Conservation (phyloP, 2,329 filamentous ascomycete species). For the Hypocreales sp. region DNA sequence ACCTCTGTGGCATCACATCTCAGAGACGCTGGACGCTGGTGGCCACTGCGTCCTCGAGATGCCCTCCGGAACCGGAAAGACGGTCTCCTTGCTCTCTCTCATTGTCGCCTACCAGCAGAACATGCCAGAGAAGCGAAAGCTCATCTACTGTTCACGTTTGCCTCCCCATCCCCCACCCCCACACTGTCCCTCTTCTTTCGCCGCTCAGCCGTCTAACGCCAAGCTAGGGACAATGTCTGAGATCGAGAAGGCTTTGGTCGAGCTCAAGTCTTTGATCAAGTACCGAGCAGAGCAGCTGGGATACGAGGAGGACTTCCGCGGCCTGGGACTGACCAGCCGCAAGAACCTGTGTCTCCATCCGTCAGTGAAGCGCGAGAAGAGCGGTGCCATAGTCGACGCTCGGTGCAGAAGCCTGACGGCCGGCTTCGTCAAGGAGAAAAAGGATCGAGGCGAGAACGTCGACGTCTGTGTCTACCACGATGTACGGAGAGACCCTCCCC, state of each 20-base stretch:
- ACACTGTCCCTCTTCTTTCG: background rate
- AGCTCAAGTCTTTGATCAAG: conserved; percentile 87
- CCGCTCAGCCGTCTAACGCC: background rate
- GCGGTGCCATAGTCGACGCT: conserved; percentile 86
- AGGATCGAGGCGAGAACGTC: conserved; percentile 84
- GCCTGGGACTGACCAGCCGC: conserved; percentile 81
- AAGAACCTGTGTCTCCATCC: conserved; percentile 97
- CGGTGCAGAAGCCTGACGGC: conserved; percentile 89
- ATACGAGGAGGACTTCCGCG: conserved; percentile 80
- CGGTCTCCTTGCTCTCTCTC: conserved; percentile 82
- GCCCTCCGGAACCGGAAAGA: conserved; percentile 98
- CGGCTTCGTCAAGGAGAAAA: conserved; percentile 95
- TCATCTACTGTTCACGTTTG: conserved; percentile 90
- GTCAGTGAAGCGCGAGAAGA: conserved; percentile 91
- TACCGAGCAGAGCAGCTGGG: conserved; percentile 85
- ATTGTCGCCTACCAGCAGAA: conserved; percentile 95
- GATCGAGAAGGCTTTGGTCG: conserved; percentile 92
- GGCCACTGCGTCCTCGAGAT: conserved; percentile 97
- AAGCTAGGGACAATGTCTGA: conserved; percentile 79
- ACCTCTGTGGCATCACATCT: background rate
- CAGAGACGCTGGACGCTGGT: conserved; percentile 72
- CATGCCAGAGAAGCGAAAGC: conserved; percentile 82
- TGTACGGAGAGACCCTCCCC: conserved; percentile 26
- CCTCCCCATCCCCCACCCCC: background rate
- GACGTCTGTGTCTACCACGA: conserved; percentile 94